Evolutionary conservation across 768 basidiomycete species (phyloP).

Genomic region (Tricholoma flavovirens): DNA sequence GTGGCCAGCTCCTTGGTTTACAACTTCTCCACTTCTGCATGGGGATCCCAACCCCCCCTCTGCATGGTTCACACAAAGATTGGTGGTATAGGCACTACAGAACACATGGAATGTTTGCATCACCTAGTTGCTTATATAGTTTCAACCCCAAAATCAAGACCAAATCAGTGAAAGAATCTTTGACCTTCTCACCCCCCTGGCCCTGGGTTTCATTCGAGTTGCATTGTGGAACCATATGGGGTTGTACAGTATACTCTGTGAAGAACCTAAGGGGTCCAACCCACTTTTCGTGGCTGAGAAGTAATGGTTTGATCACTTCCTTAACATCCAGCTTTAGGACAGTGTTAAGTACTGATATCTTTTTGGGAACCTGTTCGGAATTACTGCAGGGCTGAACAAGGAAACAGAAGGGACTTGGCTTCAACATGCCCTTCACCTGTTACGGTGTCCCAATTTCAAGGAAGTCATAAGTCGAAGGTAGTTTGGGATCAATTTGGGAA

Average conservation of each 20-base stretch:
- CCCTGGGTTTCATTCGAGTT: conserved; percentile 47
- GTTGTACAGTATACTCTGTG: conserved; percentile 48
- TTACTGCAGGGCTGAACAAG: no score
- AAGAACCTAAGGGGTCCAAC: conserved; percentile 30
- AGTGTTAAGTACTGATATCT: no score
- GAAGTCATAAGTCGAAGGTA: no score
- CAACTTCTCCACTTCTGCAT: conserved; percentile 39
- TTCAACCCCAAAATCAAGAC: conserved; percentile 7
- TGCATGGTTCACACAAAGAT: conserved; percentile 41
- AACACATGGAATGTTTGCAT: conserved; percentile 48
- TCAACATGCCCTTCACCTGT: no score
- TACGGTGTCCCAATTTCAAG: no score
- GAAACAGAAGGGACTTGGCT: no score
- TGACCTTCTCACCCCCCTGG: conserved; percentile 27
- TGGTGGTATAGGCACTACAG: conserved; percentile 43
- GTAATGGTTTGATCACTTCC: conserved; percentile 43
- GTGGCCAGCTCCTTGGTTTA: conserved; percentile 59
- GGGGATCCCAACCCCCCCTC: conserved; percentile 57
- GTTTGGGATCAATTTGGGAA: no score
- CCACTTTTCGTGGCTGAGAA: conserved; percentile 48
- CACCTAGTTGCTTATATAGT: conserved; percentile 22
- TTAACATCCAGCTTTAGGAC: conserved; percentile 36
- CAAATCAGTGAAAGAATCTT: conserved; percentile 11
- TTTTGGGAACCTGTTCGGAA: no score
- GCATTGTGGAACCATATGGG: conserved; percentile 43